Percentiles rank a stretch among this genome's conserved stretches.
phyloP scores from a whole-genome alignment of 1,284 basidiomycete genomes.

The Ustilago cynodontis region DNA sequence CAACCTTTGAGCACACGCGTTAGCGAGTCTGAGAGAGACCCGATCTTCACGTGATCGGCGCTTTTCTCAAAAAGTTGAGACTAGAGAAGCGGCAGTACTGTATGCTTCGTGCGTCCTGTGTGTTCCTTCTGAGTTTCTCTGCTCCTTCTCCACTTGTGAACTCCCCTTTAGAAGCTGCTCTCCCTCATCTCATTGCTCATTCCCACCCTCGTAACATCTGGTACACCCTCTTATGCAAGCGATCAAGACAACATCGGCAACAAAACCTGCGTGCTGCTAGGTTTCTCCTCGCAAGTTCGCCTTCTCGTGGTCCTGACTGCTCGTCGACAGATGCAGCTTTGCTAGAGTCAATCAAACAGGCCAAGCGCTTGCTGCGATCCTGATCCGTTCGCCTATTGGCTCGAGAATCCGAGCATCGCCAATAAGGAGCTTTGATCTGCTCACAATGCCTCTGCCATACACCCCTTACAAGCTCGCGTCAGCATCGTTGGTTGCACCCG shows the following conservation, averaged over 20 bases:
- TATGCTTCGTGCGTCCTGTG: constrained; percentile 12
- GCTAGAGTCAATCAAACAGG: neutral
- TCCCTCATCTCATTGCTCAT: neutral
- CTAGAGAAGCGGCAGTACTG: constrained; percentile 6
- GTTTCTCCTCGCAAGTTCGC: neutral
- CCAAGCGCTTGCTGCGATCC: neutral
- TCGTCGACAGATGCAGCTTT: neutral
- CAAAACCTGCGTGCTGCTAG: neutral
- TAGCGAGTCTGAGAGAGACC: constrained; percentile 2
- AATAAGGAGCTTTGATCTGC: neutral
- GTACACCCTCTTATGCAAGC: neutral
- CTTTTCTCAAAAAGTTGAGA: constrained; percentile 18
- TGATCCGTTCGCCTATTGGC: neutral
- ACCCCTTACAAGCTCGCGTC: constrained; percentile 50
- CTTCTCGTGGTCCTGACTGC: neutral
- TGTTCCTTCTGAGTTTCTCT: neutral
- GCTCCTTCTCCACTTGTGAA: neutral
- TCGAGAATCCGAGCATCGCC: neutral
- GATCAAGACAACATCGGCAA: neutral
- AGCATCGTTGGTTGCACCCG: constrained; percentile 34
- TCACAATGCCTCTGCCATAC: constrained; percentile 46
- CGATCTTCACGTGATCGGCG: constrained; percentile 38
- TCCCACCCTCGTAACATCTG: neutral
- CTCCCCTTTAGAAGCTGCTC: neutral
- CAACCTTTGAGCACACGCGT: constrained; percentile 16